Base-by-base conservation (phyloP, 2,329 filamentous ascomycete genomes). In the Colletotrichum plurivorum region DNA sequence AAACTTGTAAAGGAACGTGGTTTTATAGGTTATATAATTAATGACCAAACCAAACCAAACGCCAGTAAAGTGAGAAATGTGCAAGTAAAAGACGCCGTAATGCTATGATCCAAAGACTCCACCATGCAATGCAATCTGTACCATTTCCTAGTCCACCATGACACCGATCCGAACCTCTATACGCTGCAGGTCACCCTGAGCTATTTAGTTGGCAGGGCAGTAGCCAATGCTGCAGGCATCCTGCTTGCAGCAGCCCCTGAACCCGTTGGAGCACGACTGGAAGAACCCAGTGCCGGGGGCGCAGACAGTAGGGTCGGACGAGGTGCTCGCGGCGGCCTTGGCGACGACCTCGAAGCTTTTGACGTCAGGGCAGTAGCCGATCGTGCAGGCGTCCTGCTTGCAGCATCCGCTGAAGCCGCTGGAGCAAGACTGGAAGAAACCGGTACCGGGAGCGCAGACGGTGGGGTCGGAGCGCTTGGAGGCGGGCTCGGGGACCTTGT, bases 251-350 rank as follows among this genome's bases (percentile, higher is more conserved):
- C 68, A 70, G 1, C 68, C 68, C 16, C 59, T 55, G 59, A 70
- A 70, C 7, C 64, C 64, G 54, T 62, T 68, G 43, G 51, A 49
- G 68, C 68, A 70, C 3, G 59, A 54, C 55, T 70, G 68, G 48
- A 67, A 70, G 68, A 63, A 70, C 1, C 68, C 68, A 12, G 39
- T 63, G 4, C 64, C 64, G 16, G 68, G 56, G 2, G 63, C 51
- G 48, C 67, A 70, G 43, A 67, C 63, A 16, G 67, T 63, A 5
- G 56, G 56, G 18, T 67, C 67, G 10, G 31, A 46, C n/a, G 51
- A 53, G 55, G 63, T 12, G 54, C 59, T 46, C 18, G 61, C 16
- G 2, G 13, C 18, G 15, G 53, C 12, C 49, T 56, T 69, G 41
- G 62, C 31, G 13, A 67, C 51, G 27, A 56, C 52, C 56, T 67